Percentiles rank a stretch among this genome's conserved stretches.
Evolutionary conservation across 345 rosid genomes (phyloP).

Genomic region (Brassica nigra): DNA sequence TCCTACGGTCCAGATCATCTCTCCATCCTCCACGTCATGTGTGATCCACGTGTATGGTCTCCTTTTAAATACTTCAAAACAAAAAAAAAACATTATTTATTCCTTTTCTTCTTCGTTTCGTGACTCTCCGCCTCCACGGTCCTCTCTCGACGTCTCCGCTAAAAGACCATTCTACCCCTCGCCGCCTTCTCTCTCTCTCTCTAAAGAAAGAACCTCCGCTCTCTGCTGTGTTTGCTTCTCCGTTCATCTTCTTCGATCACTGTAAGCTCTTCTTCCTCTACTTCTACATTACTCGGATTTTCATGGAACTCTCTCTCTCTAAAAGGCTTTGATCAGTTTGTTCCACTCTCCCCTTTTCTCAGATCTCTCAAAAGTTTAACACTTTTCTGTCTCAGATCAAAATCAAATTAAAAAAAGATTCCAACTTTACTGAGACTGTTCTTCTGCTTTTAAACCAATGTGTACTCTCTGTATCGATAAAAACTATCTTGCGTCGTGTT

Average conservation of each 20-base stretch:
- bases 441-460: not conserved
- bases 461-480: not conserved
- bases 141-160: conserved; percentile 44
- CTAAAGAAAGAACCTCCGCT: not conserved
- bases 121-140: conserved; percentile 31
- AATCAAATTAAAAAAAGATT: not conserved
- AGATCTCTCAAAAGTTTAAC: conserved; percentile 20
- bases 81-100: not conserved
- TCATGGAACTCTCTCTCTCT: conserved; percentile 16
- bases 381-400: conserved; percentile 1
- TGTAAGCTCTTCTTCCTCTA: conserved; percentile 6
- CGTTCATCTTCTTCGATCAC: conserved; percentile 31
- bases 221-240: not conserved
- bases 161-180: conserved; percentile 35
- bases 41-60: conserved; percentile 28
- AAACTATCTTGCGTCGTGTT: too few species aligned
- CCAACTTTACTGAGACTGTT: not conserved
- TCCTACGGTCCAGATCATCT: conserved; percentile 32
- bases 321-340: not conserved
- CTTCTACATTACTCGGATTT: conserved; percentile 5
- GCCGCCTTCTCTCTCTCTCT: not conserved
- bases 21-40: conserved; percentile 29
- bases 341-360: not conserved
- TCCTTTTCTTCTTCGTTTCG: not conserved
- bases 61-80: not conserved